Evolutionary conservation across 495 filamentous ascomycete species (phyloP).

Genomic region (Hyphodiscus hymeniophilus): DNA sequence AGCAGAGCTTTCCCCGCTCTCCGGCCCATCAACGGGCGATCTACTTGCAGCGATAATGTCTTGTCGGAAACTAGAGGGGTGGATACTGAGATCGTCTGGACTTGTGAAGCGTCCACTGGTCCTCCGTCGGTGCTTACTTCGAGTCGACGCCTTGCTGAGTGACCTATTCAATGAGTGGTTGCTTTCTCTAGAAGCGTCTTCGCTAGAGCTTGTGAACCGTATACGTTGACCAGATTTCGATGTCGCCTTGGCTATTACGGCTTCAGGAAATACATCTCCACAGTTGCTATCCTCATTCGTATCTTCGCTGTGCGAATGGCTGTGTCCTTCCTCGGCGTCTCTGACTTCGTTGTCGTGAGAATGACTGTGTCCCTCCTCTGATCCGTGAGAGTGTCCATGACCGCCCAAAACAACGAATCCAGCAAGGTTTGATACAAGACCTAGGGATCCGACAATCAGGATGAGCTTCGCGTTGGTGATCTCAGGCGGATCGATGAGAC

Average conservation of each 20-base stretch:
- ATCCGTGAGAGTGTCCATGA: constrained; percentile 78
- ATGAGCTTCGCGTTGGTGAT: constrained; percentile 79
- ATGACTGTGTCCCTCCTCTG: constrained; percentile 38
- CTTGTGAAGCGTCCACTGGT: constrained; percentile 46
- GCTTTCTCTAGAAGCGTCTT: constrained; percentile 16
- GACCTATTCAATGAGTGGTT: constrained; percentile 15
- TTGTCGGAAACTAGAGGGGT: constrained; percentile 85
- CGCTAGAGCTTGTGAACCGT: constrained; percentile 3
- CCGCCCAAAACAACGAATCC: constrained; percentile 88
- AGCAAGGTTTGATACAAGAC: constrained; percentile 82
- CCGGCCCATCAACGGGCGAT: constrained; percentile 40
- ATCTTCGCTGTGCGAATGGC: constrained; percentile 34
- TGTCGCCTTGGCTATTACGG: constrained; percentile 17
- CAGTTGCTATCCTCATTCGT: constrained; percentile 29
- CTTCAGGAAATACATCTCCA: constrained; percentile 37
- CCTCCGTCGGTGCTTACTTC: constrained; percentile 37
- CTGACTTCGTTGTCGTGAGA: constrained; percentile 28
- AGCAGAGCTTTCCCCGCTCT: constrained; percentile 40
- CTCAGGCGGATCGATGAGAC: constrained; percentile 80
- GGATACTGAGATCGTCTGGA: constrained; percentile 69
- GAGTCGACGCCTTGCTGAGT: constrained; percentile 2
- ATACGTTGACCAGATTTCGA: constrained; percentile 10
- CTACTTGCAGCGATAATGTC: constrained; percentile 77
- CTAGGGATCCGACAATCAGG: constrained; percentile 76
- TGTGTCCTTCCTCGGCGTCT: constrained; percentile 28